Percentiles rank a stretch among this genome's conserved stretches.
Evolutionary conservation across 164 flowering plant genomes (phyloP).

Genomic region (Liquidambar formosana): DNA sequence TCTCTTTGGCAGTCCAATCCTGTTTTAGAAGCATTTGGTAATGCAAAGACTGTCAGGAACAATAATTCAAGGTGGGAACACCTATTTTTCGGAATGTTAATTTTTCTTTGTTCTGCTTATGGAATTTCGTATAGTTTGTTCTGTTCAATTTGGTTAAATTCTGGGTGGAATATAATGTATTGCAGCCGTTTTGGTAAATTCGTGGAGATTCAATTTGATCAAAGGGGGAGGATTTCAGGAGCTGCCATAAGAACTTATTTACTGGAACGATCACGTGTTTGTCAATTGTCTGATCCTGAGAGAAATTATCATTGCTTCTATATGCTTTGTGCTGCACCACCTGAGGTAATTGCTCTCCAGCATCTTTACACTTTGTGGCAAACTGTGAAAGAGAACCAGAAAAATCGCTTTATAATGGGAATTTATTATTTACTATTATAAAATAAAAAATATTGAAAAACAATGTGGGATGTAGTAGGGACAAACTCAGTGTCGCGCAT

Average conservation of each 20-base stretch:
- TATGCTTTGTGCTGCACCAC: slow-evolving; percentile 99
- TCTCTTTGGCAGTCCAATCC: slow-evolving; percentile 85
- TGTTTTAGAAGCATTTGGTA: slow-evolving; percentile 98
- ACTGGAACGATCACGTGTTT: slow-evolving; percentile 96
- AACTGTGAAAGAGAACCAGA: too few species aligned
- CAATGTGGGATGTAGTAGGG: too few species aligned
- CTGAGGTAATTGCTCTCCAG: slow-evolving; percentile 56
- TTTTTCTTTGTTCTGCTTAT: background rate
- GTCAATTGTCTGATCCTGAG: slow-evolving; percentile 98
- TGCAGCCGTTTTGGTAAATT: slow-evolving; percentile 99
- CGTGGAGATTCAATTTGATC: slow-evolving; percentile 96
- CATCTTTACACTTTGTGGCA: too few species aligned
- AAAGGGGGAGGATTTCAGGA: slow-evolving; percentile 83
- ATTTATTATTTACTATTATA: too few species aligned
- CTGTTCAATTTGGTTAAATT: slow-evolving; percentile 5
- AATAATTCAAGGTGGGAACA: slow-evolving; percentile 88
- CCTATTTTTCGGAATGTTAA: background rate
- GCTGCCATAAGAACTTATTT: slow-evolving; percentile 98
- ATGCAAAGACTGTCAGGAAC: slow-evolving; percentile 97
- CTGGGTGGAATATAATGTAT: slow-evolving; percentile 4
- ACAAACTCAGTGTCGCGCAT: too few species aligned
- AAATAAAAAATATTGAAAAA: background rate
- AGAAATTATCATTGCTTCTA: slow-evolving; percentile 99
- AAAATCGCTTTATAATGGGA: too few species aligned
- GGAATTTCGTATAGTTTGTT: background rate